phyloP scores from a whole-genome alignment of 441 rosid genomes.

The Populus trichocarpa region DNA sequence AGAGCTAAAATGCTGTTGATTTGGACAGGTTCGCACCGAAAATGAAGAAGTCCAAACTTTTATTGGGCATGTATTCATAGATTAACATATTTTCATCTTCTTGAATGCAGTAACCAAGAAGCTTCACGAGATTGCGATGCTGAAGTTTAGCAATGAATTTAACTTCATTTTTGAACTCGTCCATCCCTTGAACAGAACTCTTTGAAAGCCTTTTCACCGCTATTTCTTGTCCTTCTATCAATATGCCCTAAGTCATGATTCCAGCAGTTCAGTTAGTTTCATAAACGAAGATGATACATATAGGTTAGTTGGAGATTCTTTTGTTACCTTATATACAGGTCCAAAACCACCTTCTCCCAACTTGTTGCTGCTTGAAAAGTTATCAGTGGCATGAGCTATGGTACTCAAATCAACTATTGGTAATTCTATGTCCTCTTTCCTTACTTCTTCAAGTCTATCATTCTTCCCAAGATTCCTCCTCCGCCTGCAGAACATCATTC shows the following conservation, averaged over 20 bases:
- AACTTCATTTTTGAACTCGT: constrained; percentile 7
- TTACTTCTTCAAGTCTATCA: background rate
- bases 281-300: background rate
- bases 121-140: constrained; percentile 1
- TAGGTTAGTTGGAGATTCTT: background rate
- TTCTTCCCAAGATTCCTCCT: background rate
- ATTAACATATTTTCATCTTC: background rate
- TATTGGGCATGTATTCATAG: constrained; percentile 9
- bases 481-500: background rate
- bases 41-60: background rate
- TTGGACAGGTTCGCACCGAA: background rate
- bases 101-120: constrained; percentile 5
- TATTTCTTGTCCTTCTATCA: constrained; percentile 3
- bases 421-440: background rate
- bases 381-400: background rate
- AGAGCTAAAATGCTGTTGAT: background rate
- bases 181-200: constrained; percentile 3
- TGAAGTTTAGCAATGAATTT: background rate
- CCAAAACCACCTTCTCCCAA: constrained; percentile 12
- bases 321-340: constrained; percentile 5
- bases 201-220: constrained; percentile 10
- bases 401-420: background rate
- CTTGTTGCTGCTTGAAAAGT: background rate
- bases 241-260: background rate
- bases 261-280: background rate